Conservation (phyloP, 768 basidiomycete genomes). For the Strobilomyces echinocephalus region DNA sequence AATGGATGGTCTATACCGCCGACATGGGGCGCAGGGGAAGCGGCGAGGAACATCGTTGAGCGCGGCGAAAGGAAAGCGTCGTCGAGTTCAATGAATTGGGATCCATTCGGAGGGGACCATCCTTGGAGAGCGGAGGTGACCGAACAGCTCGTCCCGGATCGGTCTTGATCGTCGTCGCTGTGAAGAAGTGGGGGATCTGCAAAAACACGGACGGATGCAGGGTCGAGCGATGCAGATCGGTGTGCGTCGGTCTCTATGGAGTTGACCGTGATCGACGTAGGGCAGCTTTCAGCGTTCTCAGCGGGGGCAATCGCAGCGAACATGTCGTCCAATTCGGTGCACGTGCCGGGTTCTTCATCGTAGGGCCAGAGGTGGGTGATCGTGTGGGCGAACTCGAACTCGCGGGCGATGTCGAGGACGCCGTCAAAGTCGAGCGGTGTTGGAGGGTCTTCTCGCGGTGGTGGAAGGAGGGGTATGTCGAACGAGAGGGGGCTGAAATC, state of each 20-base stretch:
- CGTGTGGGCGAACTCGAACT: constrained; percentile 25
- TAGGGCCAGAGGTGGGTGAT: constrained; percentile 20
- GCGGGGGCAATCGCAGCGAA: constrained; percentile 9
- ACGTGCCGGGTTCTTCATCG: constrained; percentile 10
- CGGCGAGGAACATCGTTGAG: not conserved
- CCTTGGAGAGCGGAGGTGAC: constrained; percentile 15
- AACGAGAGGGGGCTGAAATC: constrained; percentile 3
- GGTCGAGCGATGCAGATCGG: not conserved
- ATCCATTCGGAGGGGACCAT: constrained; percentile 26
- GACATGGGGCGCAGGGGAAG: not conserved
- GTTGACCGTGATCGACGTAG: not conserved
- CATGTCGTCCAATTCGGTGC: constrained; percentile 19
- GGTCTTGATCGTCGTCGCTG: constrained; percentile 3
- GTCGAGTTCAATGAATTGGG: constrained; percentile 23
- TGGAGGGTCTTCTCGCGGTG: constrained; percentile 1
- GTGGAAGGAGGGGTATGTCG: constrained; percentile 1
- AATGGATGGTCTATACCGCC: not conserved
- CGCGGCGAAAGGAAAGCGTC: constrained; percentile 14
- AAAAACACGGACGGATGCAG: not conserved
- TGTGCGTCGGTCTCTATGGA: not conserved
- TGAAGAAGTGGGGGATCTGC: not conserved
- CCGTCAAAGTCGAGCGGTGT: constrained; percentile 21
- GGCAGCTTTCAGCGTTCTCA: constrained; percentile 2
- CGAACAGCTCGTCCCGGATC: not conserved
- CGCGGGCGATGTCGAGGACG: constrained; percentile 27